Conservation (phyloP, 208 protist genomes). For the Acanthamoeba castellanii region DNA sequence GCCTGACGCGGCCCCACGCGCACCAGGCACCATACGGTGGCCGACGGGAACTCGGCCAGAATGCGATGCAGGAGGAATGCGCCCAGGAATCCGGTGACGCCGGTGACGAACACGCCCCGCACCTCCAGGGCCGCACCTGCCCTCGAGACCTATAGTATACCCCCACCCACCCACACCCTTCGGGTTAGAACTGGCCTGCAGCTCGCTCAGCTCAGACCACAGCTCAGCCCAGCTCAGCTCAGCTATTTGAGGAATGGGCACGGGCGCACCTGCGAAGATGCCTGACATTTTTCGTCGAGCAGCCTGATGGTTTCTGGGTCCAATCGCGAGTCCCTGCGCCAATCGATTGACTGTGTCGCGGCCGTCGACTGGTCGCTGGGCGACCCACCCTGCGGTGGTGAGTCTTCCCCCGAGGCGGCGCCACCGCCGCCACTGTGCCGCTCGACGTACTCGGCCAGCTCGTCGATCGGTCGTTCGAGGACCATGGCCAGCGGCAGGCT, state of each 20-base stretch:
- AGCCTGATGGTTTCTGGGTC: neutral
- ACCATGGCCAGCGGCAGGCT: neutral
- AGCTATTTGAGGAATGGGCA: too few species aligned
- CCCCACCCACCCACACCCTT: neutral
- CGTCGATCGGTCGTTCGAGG: slow-evolving; percentile 6
- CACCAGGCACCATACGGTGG: neutral
- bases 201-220: neutral
- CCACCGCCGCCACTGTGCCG: neutral
- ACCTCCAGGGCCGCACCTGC: neutral
- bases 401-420: neutral
- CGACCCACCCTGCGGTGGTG: too few species aligned
- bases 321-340: neutral
- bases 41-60: neutral
- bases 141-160: neutral
- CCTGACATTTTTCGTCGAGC: neutral
- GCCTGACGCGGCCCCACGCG: neutral
- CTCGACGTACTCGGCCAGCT: neutral
- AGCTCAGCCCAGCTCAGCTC: too few species aligned
- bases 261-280: neutral
- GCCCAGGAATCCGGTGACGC: neutral
- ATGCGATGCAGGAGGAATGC: slow-evolving; percentile 20
- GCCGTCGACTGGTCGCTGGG: neutral
- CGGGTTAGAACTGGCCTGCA: neutral
- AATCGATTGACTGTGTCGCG: neutral
- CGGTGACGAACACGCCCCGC: neutral